Percentiles rank a stretch among this genome's conserved stretches.
These are phyloP conservation scores for Begonia fuchsioides DNA, from an alignment of 306 rosid genomes.

Conservation along the genomic window DNA sequence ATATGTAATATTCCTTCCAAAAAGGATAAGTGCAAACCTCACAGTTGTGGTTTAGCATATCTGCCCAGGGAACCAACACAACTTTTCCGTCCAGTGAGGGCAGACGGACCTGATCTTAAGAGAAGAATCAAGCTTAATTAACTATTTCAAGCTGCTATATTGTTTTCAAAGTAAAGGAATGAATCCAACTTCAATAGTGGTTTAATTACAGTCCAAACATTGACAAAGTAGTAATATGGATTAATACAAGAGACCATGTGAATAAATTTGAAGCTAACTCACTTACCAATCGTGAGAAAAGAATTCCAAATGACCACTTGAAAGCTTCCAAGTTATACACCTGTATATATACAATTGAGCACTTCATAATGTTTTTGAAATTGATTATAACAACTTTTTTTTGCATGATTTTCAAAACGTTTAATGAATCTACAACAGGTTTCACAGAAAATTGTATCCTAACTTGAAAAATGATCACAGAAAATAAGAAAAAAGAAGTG, in stretches of 20 bases:
- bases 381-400: too few relatives aligned
- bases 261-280: constrained; percentile 5
- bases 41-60: constrained; percentile 92
- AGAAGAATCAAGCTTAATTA: constrained; percentile 10
- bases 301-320: constrained; percentile 97
- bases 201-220: neutral
- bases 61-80: constrained; percentile 98
- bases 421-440: too few relatives aligned
- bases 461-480: too few relatives aligned
- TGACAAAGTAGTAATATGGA: too few relatives aligned
- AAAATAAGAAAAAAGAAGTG: too few relatives aligned
- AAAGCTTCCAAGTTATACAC: constrained; percentile 79
- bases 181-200: neutral
- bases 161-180: neutral
- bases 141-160: neutral
- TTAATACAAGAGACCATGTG: neutral
- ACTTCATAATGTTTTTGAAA: neutral
- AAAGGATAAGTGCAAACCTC: constrained; percentile 34
- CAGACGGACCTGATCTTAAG: constrained; percentile 61
- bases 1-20: constrained; percentile 7
- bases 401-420: too few relatives aligned
- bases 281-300: constrained; percentile 95
- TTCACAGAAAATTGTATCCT: too few relatives aligned
- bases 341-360: constrained; percentile 32
- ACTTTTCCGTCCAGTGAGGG: constrained; percentile 79